Evolutionary conservation across 106 monocot genomes (phyloP).

Genomic region (Acanthochlamys bracteata): DNA sequence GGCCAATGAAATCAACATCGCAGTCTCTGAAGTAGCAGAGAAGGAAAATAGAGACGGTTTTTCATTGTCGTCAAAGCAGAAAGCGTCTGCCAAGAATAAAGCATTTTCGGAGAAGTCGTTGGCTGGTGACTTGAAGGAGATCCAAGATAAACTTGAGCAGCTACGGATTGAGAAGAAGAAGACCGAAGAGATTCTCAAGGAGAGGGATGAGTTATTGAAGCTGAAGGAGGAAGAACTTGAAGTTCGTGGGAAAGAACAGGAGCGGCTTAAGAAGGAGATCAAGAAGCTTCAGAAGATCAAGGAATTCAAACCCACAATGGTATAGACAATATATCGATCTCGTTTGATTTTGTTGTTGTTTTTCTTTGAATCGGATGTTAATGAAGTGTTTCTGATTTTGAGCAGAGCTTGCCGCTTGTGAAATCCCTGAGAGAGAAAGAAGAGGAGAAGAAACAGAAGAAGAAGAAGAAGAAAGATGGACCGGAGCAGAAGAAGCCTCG

Average conservation of each 20-base stretch:
- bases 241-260: conserved; percentile 41
- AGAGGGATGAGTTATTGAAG: conserved; percentile 47
- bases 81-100: conserved; percentile 24
- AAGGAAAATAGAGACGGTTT: conserved; percentile 18
- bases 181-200: conserved; percentile 57
- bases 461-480: conserved; percentile 30
- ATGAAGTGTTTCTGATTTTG: background rate
- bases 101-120: conserved; percentile 19
- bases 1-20: conserved; percentile 41
- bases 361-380: background rate
- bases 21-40: conserved; percentile 12
- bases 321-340: conserved; percentile 1
- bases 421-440: conserved; percentile 63
- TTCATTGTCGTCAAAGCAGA: conserved; percentile 18
- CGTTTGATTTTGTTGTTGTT: no score
- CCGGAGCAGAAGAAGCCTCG: conserved; percentile 57
- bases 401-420: conserved; percentile 54
- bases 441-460: conserved; percentile 39
- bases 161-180: conserved; percentile 71
- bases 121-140: conserved; percentile 37
- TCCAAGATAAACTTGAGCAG: conserved; percentile 50
- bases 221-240: conserved; percentile 63
- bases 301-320: conserved; percentile 90
- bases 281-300: conserved; percentile 74
- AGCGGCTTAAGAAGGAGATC: conserved; percentile 69